Evolutionary conservation across 768 basidiomycete genomes (phyloP).

Genomic region (Suillus subluteus): DNA sequence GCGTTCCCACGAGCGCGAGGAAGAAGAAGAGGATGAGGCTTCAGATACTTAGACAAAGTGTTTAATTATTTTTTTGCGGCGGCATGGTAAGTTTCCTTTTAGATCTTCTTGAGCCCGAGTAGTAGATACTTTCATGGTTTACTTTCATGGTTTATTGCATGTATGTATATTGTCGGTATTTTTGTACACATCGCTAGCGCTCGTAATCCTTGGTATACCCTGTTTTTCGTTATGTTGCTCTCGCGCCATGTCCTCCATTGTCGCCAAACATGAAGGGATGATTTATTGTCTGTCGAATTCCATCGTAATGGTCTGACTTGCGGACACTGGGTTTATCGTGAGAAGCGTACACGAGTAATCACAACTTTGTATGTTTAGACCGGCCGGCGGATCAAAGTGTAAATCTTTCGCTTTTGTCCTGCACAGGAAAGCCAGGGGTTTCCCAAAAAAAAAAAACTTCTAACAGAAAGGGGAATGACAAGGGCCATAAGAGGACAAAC

Average conservation of each 20-base stretch:
- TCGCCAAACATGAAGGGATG: neutral
- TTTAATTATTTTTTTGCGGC: slow-evolving; percentile 1
- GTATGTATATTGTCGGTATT: slow-evolving; percentile 22
- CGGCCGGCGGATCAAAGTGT: slow-evolving; percentile 5
- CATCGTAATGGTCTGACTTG: neutral
- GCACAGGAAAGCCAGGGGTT: neutral
- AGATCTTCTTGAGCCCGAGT: slow-evolving; percentile 39
- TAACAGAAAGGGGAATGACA: slow-evolving; percentile 1
- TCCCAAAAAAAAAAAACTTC: neutral
- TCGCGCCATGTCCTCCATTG: neutral
- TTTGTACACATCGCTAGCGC: slow-evolving; percentile 17
- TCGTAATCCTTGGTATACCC: neutral
- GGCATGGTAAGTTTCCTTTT: slow-evolving; percentile 27
- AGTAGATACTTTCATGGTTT: slow-evolving; percentile 16
- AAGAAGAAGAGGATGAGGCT: slow-evolving; percentile 36
- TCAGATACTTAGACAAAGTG: slow-evolving; percentile 34
- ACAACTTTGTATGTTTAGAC: neutral
- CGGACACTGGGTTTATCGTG: neutral
- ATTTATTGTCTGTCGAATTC: neutral
- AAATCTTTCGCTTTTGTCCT: slow-evolving; percentile 2
- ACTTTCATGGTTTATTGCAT: slow-evolving; percentile 17
- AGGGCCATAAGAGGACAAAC: neutral
- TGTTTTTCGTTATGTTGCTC: neutral
- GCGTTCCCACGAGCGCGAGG: slow-evolving; percentile 30
- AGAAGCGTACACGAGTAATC: neutral